Evolutionary conservation across 257 asterid species (phyloP).

Genomic region (Plantago ovata): DNA sequence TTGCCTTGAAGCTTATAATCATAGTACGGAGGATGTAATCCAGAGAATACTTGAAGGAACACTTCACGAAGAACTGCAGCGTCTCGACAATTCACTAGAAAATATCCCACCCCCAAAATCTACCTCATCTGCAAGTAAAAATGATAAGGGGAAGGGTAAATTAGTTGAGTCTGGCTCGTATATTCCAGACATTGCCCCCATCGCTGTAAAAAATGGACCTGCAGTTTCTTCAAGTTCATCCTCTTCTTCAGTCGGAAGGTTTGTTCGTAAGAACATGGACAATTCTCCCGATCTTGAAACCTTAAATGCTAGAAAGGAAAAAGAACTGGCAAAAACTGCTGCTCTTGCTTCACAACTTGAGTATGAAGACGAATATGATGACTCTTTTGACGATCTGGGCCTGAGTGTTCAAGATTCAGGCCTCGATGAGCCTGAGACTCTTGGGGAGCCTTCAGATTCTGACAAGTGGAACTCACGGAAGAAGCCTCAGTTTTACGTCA

Average conservation of each 20-base stretch:
- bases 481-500: slow-evolving; percentile 78
- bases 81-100: slow-evolving; percentile 59
- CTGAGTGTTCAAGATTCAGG: slow-evolving; percentile 75
- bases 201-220: slow-evolving; percentile 23
- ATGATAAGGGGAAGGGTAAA: slow-evolving; percentile 83
- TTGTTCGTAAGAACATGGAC: slow-evolving; percentile 50
- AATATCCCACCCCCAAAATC: slow-evolving; percentile 46
- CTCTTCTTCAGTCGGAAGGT: slow-evolving; percentile 69
- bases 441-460: slow-evolving; percentile 8
- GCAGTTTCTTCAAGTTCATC: slow-evolving; percentile 46
- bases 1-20: slow-evolving; percentile 92
- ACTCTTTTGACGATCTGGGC: slow-evolving; percentile 93
- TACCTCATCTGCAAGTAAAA: slow-evolving; percentile 24
- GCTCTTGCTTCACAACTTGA: slow-evolving; percentile 70
- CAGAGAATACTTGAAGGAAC: slow-evolving; percentile 92
- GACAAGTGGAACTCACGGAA: slow-evolving; percentile 66
- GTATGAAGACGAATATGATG: slow-evolving; percentile 97
- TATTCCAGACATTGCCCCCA: slow-evolving; percentile 27
- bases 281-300: slow-evolving; percentile 37
- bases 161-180: slow-evolving; percentile 8
- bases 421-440: slow-evolving; percentile 53
- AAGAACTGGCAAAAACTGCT: slow-evolving; percentile 58
- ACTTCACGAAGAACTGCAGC: slow-evolving; percentile 76
- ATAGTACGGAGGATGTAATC: slow-evolving; percentile 82
- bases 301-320: slow-evolving; percentile 44